Percentiles rank a stretch among this genome's conserved stretches.
Conservation (phyloP, 2,329 filamentous ascomycete species). For the Penicillium verrucosum region DNA sequence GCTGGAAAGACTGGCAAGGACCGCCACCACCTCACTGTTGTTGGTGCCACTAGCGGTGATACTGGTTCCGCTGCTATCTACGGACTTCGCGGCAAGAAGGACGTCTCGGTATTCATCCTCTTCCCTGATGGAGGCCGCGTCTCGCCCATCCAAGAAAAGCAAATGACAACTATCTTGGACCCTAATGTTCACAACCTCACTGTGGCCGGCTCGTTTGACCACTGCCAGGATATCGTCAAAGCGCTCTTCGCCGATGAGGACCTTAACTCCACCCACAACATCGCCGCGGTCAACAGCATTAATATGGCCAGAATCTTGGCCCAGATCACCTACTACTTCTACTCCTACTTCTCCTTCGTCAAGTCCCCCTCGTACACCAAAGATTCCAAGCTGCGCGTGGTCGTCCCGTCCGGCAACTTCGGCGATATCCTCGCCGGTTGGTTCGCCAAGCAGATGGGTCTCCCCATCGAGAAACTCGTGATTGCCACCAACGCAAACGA, state of each 20-base stretch:
- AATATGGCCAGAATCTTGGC: constrained; percentile 94
- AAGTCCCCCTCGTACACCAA: constrained; percentile 59
- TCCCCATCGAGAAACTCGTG: constrained; percentile 82
- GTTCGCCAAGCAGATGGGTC: constrained; percentile 85
- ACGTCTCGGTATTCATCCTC: constrained; percentile 93
- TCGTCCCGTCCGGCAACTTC: constrained; percentile 95
- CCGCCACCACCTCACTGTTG: constrained; percentile 77
- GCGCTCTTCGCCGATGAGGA: constrained; percentile 82
- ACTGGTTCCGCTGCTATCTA: constrained; percentile 96
- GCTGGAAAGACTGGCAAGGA: constrained; percentile 49
- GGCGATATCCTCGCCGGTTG: constrained; percentile 86
- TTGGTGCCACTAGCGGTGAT: constrained; percentile 80
- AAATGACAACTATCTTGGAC: constrained; percentile 91
- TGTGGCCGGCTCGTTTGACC: constrained; percentile 88
- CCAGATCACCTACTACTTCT: constrained; percentile 96
- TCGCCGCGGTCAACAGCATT: constrained; percentile 94
- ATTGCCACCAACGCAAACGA: constrained; percentile 98
- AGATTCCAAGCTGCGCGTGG: constrained; percentile 65
- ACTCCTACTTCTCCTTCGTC: constrained; percentile 79
- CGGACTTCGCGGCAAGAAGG: constrained; percentile 89
- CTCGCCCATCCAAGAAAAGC: constrained; percentile 79
- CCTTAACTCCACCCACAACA: constrained; percentile 75
- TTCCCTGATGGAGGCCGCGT: constrained; percentile 85
- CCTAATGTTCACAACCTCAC: constrained; percentile 89
- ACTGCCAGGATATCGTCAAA: constrained; percentile 97